These are phyloP conservation scores for Sarocladiaceae sp. DNA, from an alignment of 2,329 filamentous ascomycete species.

Conservation along the genomic window DNA sequence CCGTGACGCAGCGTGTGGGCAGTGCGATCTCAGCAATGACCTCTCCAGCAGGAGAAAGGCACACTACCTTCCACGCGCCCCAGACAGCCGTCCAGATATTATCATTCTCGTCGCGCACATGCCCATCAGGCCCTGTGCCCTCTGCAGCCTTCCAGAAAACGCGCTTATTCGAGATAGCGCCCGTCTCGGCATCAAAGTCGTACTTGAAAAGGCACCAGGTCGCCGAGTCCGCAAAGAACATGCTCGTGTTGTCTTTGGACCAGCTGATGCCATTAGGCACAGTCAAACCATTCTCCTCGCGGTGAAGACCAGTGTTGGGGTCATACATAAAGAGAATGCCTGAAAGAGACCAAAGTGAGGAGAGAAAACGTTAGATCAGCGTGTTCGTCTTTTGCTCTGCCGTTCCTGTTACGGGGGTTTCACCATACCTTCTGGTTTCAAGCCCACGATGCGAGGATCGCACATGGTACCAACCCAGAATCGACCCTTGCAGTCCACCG, in stretches of 20 bases:
- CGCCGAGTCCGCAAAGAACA: conserved; percentile 15
- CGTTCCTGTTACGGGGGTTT: background rate
- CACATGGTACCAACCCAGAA: conserved; percentile 15
- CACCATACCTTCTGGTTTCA: conserved; percentile 13
- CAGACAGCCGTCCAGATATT: conserved; percentile 16
- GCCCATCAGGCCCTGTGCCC: conserved; percentile 15
- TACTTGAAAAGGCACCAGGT: conserved; percentile 12
- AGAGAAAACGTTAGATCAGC: too few species aligned
- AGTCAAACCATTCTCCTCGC: conserved; percentile 11
- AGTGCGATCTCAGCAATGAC: conserved; percentile 14
- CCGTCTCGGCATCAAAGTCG: conserved; percentile 13
- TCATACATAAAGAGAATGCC: conserved; percentile 14
- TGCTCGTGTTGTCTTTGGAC: conserved; percentile 13
- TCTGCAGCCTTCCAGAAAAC: conserved; percentile 13
- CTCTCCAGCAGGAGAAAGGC: conserved; percentile 14
- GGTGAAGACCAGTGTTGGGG: conserved; percentile 11
- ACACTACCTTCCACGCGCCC: conserved; percentile 15
- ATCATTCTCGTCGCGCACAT: conserved; percentile 14
- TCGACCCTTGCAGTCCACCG: conserved; percentile 14
- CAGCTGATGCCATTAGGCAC: conserved; percentile 16
- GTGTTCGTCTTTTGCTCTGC: too few species aligned
- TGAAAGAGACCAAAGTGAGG: too few species aligned
- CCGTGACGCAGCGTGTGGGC: conserved; percentile 15
- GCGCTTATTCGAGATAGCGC: conserved; percentile 11
- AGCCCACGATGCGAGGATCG: conserved; percentile 12